Base-by-base conservation (phyloP, 768 basidiomycete species). In the Cantharellus cinnabarinus region DNA sequence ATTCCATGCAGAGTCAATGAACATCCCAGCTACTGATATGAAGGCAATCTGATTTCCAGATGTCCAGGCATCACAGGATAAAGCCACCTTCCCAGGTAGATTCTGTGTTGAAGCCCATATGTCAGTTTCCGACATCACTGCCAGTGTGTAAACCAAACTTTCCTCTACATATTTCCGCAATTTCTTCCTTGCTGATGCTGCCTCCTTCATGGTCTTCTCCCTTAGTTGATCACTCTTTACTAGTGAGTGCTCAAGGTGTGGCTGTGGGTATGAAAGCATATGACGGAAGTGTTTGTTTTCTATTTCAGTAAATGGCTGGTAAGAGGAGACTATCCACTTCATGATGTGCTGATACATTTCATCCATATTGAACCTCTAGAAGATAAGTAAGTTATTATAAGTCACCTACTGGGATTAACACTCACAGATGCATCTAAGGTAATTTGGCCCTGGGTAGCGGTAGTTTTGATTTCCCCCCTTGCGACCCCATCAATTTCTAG, bases 281-380 rank as follows among this genome's bases (percentile, higher is more conserved):
- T 56, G 55, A 4, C 41, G 7, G 39, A 67, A 67, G 62, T 59
- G 3, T 60, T 51, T 7, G 10, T 7, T 5, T 7, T 54, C 52
- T 7, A 54, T 37, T 7, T 7, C 35, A 14, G 52, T 54, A 44
- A 68, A 68, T 48, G 66, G 64, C 55, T 67, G 63, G 39, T 67
- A 61, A 20, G 44, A 35, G 15, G 62, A 54, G 4, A 54, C 62
- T 42, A 66, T 42, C 59, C 61, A 66, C 39, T 59, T 52, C 10
- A 51, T 54, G 4, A 66, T 58, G 14, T 58, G 50, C 2, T 57
- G 38, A 42, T 65, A 61, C 38, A 65, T 59, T 15, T 41, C 42
- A 14, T 51, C 57, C 4, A 20, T 29, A 29, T 58, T 50, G 42
- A 58, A 58, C 5, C 20, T n/a, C 57, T 58, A 50, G 4, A 3